Evolutionary conservation across 108 stramenopile genomes (phyloP).

Genomic region (Licmophora abbreviata): DNA sequence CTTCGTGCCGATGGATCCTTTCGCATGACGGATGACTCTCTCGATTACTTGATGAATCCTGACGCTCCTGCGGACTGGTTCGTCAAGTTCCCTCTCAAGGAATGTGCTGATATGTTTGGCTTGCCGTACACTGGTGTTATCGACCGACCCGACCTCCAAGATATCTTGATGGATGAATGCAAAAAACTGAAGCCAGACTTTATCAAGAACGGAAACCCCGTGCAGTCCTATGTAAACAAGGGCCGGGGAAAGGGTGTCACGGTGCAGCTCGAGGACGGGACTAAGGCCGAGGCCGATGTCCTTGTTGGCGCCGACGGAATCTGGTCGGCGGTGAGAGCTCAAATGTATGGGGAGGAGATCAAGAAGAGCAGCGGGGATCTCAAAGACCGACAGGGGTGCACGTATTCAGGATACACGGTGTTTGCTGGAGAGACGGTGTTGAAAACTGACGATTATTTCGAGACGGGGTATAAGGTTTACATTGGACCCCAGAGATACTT

Average conservation of each 20-base stretch:
- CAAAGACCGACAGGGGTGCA: conserved; percentile 73
- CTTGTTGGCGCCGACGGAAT: conserved; percentile 94
- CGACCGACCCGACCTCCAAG: conserved; percentile 95
- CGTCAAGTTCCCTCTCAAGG: conserved; percentile 91
- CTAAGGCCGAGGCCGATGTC: conserved; percentile 73
- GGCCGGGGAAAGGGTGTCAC: conserved; percentile 74
- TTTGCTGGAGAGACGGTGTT: conserved; percentile 93
- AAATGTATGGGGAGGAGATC: conserved; percentile 92
- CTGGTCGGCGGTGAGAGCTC: conserved; percentile 89
- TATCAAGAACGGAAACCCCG: conserved; percentile 71
- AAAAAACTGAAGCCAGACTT: conserved; percentile 76
- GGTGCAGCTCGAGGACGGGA: conserved; percentile 75
- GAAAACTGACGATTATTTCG: conserved; percentile 87
- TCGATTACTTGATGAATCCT: conserved; percentile 73
- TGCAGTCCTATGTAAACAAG: conserved; percentile 64
- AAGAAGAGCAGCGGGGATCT: conserved; percentile 44
- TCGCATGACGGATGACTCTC: conserved; percentile 78
- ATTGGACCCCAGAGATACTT: conserved; percentile 95
- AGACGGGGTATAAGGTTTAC: conserved; percentile 94
- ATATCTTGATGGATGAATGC: conserved; percentile 92
- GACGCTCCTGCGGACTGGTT: conserved; percentile 92
- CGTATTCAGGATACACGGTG: conserved; percentile 94
- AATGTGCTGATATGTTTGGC: conserved; percentile 70
- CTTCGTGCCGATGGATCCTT: conserved; percentile 80
- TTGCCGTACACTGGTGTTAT: conserved; percentile 95